Evolutionary conservation across 352 stramenopile species (phyloP), one percentile per base, ranked within the genome.

Genomic region (Pythium vanterpoolii): DNA sequence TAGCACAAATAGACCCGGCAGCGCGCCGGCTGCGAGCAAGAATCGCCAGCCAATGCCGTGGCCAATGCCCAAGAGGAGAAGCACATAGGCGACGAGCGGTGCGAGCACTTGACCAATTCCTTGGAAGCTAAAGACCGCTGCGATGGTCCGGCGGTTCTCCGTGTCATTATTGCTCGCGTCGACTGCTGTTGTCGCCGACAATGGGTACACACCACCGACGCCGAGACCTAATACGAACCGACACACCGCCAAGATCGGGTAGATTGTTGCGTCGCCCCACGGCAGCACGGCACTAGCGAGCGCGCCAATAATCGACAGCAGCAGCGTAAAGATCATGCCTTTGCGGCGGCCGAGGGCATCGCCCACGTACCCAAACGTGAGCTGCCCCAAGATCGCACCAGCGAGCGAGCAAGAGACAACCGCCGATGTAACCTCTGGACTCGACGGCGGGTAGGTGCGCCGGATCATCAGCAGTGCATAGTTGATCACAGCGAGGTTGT

Each of bases 351-450:
- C 83, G 38, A 93, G 60, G 16, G 74, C 68, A 19, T 88, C 74
- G 43, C 83, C 86, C 24, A 91, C 74, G 50, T 93, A 93, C 14
- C 86, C 86, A 51, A 93, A 93, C 24, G 79, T 83, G 45, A 93
- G 68, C 60, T 93, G 83, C 4, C 83, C 86, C 23, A 82, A 62
- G 50, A 95, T 90, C n/a, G 83, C 86, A 4, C 86, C 86, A 3
- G 88, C 69, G 21, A 95, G 70, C 26, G 83, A 60, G 30, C 52
- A 60, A 11, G 52, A 60, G n/a, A 60, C 52, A 24, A 95, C 77
- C 6, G 73, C 77, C 5, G 83, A 91, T 24, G 79, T 80, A 26
- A 88, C 44, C 36, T 73, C 72, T 6, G 81, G 68, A 48, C 66
- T 82, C 21, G 72, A 82, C 18, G 77, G 62, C 1, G 75, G 77